Base-by-base conservation (phyloP, 2,329 filamentous ascomycete species). In the Aspergillus pseudoterreus region DNA sequence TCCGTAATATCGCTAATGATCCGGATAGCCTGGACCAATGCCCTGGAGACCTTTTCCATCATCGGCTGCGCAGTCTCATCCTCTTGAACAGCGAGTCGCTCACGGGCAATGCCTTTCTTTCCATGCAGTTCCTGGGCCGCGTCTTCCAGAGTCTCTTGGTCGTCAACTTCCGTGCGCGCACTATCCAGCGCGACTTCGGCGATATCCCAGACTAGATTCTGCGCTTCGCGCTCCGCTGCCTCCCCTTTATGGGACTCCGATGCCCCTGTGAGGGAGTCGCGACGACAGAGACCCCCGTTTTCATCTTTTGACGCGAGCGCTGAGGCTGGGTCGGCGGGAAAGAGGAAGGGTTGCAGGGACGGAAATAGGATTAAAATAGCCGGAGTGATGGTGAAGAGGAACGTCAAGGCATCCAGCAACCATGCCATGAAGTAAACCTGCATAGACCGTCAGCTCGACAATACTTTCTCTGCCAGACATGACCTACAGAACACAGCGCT, bases 221-320 rank as follows among this genome's bases (percentile, higher is more conserved):
- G 86, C 2, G 90, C 90, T 67, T 95, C 90, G 54, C 87, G 83
- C 68, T 95, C 90, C 1, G 90, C 87, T 0, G 88, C 88, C 67
- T 94, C 90, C 22, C 90, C 90, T 65, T 90, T 86, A 70, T 91
- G 82, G 57, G 87, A 87, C 67, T 95, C 88, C 0, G 88, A 86
- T 0, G 88, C 88, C 1, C 88, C 89, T 0, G 89, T 94, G 1
- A 86, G 80, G 45, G 85, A 90, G 55, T 91, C 87, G 21, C 75
- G 3, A 85, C 19, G n/a, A 17, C 2, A 2, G 15, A 4, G n/a
- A 24, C 8, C 15, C n/a, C 15, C 6, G 15, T 22, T 17, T 17
- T 12, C 86, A 8, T 86, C 86, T 0, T 84, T 84, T 47, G 21
- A 36, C 2, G 78, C 82, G 2, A 90, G 75, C 0, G 86, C 82